Percentiles rank a stretch among this genome's conserved stretches.
Evolutionary conservation across 148 eudicot genomes (phyloP).

Genomic region (Amaranthus cruentus): DNA sequence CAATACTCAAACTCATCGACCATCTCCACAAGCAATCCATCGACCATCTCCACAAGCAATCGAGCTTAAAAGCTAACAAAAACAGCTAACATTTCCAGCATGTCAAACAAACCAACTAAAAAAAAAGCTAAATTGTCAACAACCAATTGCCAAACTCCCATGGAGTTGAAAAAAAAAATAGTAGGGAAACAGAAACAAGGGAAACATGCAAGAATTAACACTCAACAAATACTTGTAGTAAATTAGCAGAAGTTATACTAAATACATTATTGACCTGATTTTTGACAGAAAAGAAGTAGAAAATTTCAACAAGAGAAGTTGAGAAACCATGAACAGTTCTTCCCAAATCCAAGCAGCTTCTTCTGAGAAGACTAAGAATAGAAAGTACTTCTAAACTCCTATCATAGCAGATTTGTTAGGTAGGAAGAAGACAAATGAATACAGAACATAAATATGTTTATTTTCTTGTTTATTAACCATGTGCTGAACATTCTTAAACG

Average conservation of each 20-base stretch:
- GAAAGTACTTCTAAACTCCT: not conserved
- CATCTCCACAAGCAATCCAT: too few relatives aligned
- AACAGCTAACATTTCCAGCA: too few relatives aligned
- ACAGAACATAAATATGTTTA: conserved; percentile 1
- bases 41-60: too few relatives aligned
- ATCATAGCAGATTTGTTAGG: conserved; percentile 1
- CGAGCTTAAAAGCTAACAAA: too few relatives aligned
- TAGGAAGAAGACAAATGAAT: conserved; percentile 8
- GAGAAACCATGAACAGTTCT: conserved; percentile 5
- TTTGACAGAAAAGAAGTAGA: conserved; percentile 7
- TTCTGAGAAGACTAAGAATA: not conserved
- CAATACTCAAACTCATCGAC: too few relatives aligned
- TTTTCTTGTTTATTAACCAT: conserved; percentile 5
- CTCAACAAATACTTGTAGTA: conserved; percentile 15
- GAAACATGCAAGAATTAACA: conserved; percentile 29
- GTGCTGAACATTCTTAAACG: conserved; percentile 29
- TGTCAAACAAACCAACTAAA: too few relatives aligned
- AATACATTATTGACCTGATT: conserved; percentile 18
- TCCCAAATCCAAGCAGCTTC: conserved; percentile 12
- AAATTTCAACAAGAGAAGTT: not conserved
- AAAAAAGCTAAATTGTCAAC: too few relatives aligned
- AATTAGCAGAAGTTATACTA: not conserved
- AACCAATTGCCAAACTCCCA: too few relatives aligned
- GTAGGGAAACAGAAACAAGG: conserved; percentile 14
- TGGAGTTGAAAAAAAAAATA: not conserved